Percentiles rank a stretch among this genome's conserved stretches.
Conservation (phyloP, 106 monocot species). For the Apostasia ramifera region DNA sequence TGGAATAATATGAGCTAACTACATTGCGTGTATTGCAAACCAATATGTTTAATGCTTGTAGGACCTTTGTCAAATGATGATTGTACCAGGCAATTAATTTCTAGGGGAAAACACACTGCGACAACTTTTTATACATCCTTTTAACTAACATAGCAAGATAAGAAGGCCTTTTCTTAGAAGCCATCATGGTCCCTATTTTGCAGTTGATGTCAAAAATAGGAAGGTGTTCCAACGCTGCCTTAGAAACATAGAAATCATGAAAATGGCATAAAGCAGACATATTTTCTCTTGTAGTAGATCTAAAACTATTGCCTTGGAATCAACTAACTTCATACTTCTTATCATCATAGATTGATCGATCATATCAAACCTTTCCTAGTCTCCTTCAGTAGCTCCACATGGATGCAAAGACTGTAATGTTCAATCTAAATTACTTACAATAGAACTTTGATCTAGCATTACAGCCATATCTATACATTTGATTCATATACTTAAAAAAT, state of each 20-base stretch:
- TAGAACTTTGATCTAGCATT: neutral
- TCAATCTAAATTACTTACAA: neutral
- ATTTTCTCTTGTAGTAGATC: neutral
- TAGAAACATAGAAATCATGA: neutral
- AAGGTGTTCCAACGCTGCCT: neutral
- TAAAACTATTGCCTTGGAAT: neutral
- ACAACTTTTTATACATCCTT: neutral
- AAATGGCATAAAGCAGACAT: neutral
- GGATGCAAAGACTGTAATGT: neutral
- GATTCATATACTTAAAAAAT: slow-evolving; percentile 3
- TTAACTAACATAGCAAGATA: neutral
- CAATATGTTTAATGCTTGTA: neutral
- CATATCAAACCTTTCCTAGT: neutral
- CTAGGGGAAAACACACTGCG: neutral
- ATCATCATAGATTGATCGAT: neutral
- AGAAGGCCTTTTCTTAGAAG: slow-evolving; percentile 2
- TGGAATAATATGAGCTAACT: neutral
- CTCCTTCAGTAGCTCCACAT: neutral
- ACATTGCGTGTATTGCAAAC: neutral
- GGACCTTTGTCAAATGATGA: neutral
- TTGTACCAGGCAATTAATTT: neutral
- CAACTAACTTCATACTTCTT: neutral
- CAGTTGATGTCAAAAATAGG: neutral
- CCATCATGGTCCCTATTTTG: slow-evolving; percentile 2
- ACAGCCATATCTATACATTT: neutral